Evolutionary conservation across 2,329 filamentous ascomycete genomes (phyloP).

Genomic region (Fusarium bactridioides): DNA sequence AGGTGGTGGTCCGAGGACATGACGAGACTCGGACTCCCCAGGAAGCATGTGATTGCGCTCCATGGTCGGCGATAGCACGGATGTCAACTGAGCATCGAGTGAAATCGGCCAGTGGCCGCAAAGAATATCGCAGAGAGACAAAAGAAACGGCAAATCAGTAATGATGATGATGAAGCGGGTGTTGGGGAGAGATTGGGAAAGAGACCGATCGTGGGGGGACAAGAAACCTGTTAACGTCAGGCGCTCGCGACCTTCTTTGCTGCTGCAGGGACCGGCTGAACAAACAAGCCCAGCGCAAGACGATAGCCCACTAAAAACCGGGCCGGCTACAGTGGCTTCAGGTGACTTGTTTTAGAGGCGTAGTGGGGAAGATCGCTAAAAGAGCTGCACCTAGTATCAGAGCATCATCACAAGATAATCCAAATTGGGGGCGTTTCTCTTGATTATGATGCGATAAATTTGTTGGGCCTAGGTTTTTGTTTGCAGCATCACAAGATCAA

Average conservation of each 20-base stretch:
- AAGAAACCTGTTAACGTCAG: constrained; percentile 30
- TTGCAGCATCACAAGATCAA: constrained; percentile 25
- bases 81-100: constrained; percentile 40
- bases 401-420: constrained; percentile 16
- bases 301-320: constrained; percentile 32
- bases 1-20: constrained; percentile 41
- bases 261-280: constrained; percentile 41
- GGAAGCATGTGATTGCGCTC: constrained; percentile 58
- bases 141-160: not conserved
- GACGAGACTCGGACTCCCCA: constrained; percentile 37
- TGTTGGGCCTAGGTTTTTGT: not conserved
- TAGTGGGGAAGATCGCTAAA: constrained; percentile 37
- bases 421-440: not conserved
- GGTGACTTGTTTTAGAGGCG: constrained; percentile 20
- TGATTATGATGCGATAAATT: constrained; percentile 1
- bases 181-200: constrained; percentile 27
- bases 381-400: constrained; percentile 13
- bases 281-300: constrained; percentile 1
- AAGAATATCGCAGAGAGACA: not conserved
- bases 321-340: constrained; percentile 36
- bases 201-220: constrained; percentile 35
- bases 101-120: constrained; percentile 27
- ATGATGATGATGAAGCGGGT: constrained; percentile 9
- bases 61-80: constrained; percentile 47
- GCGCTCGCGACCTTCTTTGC: constrained; percentile 22